Base-by-base conservation (phyloP, 768 basidiomycete genomes). In the Clitopilus passeckerianus region DNA sequence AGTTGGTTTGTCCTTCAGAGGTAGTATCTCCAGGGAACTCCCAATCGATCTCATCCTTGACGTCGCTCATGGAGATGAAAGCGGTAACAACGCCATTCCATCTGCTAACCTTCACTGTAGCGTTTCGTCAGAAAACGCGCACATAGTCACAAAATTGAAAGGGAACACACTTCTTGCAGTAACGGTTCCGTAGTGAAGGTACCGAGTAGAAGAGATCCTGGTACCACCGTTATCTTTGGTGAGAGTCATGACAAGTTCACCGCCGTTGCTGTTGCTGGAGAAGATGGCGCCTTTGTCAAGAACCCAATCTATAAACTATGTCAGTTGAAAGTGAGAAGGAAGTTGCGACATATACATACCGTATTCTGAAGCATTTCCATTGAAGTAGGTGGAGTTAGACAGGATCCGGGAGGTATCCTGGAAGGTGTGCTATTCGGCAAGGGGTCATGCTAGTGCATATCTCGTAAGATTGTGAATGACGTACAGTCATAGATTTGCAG, bases 41-140 rank as follows among this genome's bases (percentile, higher is more conserved):
- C 90, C 91, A 92, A 63, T 93, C 91, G 56, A 93, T 90, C 68
- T 93, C 91, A 66, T 91, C 89, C 69, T 90, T 91, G 65, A 92
- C 79, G 63, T 87, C 83, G 65, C 83, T 85, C 92, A 93, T 93
- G 5, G 87, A 89, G 66, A 92, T 90, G 73, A 89, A 90, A 8
- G 93, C 92, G 0, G 88, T 87, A 57, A 95, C 88, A 6, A 95
- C 86, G 34, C 92, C 92, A 16, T 69, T 79, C 90, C 90, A 92
- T 59, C 84, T 82, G 43, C 89, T 85, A 0, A 90, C 88, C 74
- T 91, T 92, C 64, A 91, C 88, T 89, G 65, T 30, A 59, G 52
- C 10, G 18, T 55, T 44, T 46, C 8, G 8, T 59, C 7, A 41
- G 24, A 23, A 53, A 8, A 27, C 27, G 23, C 27, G 54, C 22